Evolutionary conservation across 1,284 basidiomycete genomes (phyloP), one percentile per base, ranked within the genome.

Genomic region (Moesziomyces globuligerus): DNA sequence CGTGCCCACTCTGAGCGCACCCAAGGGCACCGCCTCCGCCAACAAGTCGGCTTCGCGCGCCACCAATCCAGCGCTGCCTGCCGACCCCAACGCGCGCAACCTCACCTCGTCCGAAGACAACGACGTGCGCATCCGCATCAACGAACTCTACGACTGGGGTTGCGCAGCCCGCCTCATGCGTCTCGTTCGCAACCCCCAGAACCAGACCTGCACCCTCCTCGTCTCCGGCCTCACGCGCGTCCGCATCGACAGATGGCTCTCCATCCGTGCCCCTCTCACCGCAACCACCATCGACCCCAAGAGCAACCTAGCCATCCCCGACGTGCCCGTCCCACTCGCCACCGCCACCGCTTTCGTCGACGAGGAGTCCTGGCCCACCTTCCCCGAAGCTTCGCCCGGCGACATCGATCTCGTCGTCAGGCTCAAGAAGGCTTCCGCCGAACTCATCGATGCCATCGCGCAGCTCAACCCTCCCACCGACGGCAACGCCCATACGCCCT

Each of bases 111-210:
- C 45, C 11, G 53, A 67, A 40, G 73, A 68, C 38, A 57, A 64
- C 38, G 58, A 73, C 42, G 55, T 64, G 3, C 65, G 60, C 36
- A 59, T 75, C 29, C 54, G 55, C 43, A 68, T 79, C 56, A 71
- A 73, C 26, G 71, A 72, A 36, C 69, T 79, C 26, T 68, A 65
- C 52, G 67, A 73, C 23, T 82, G 78, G 78, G 78, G 76, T 10
- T 79, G 74, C 39, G 78, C 75, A 3, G 79, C 74, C 20, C 72
- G 79, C 13, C 75, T 82, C 20, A 48, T 82, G 47, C 76, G 79
- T 40, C 60, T 82, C 10, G 72, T 75, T 10, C 75, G 79, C 51
- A 75, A 76, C 46, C 80, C 78, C 7, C 58, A 75, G 43, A 73
- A 56, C 7, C 74, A 81, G 48, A 77, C 74, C 17, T 80, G 78